These are phyloP conservation scores for Aspergillus sclerotioniger DNA, from an alignment of 495 filamentous ascomycete genomes.

Conservation along the genomic window DNA sequence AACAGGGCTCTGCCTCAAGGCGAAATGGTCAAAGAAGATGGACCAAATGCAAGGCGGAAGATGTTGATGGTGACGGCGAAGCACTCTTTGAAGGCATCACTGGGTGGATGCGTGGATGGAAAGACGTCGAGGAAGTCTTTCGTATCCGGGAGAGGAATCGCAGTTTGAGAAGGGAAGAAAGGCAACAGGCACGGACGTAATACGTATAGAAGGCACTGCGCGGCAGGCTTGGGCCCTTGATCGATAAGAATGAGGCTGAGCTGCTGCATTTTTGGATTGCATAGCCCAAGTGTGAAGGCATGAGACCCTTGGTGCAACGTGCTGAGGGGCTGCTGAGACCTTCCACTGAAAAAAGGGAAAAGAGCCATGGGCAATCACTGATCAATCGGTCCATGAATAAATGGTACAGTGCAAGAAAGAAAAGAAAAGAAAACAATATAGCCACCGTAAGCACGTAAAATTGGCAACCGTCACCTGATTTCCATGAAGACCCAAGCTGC, in stretches of 20 bases:
- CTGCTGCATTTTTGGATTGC: neutral
- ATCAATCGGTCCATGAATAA: constrained; percentile 8
- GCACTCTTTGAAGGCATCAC: constrained; percentile 35
- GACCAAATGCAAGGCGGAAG: constrained; percentile 17
- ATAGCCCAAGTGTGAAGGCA: neutral
- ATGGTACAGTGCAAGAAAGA: constrained; percentile 13
- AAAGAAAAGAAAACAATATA: constrained; percentile 17
- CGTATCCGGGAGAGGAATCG: constrained; percentile 27
- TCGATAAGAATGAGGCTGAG: neutral
- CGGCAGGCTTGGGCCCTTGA: neutral
- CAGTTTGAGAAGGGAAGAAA: constrained; percentile 23
- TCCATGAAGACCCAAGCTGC: constrained; percentile 29
- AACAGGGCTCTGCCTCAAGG: neutral
- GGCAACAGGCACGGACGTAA: constrained; percentile 14
- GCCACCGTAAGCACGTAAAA: constrained; percentile 28
- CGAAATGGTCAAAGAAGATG: constrained; percentile 20
- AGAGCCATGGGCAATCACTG: constrained; percentile 5
- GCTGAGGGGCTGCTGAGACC: neutral
- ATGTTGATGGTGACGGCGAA: constrained; percentile 24
- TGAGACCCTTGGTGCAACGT: neutral
- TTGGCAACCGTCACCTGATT: constrained; percentile 27
- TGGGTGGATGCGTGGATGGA: constrained; percentile 45
- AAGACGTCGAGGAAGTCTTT: constrained; percentile 39
- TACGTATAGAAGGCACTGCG: neutral
- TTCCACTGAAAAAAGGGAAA: neutral